These are phyloP conservation scores for Arabidopsis hybrid DNA, from an alignment of 441 rosid species.

Conservation along the genomic window DNA sequence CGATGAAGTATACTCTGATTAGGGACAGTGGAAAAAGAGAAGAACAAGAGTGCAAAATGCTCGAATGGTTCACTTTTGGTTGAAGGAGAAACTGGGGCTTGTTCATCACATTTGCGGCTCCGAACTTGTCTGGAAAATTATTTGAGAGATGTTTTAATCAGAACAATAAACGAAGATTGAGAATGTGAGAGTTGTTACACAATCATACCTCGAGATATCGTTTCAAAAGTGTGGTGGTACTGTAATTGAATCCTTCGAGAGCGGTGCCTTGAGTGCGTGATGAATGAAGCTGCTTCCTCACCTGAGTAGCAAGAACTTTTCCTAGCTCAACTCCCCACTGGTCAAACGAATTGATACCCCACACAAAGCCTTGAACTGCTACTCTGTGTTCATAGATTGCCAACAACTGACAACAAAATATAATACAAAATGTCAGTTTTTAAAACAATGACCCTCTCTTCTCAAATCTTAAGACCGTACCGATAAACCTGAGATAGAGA, in stretches of 20 bases:
- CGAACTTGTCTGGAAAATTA: conserved; percentile 27
- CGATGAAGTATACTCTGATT: conserved; percentile 1
- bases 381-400: conserved; percentile 95
- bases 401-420: conserved; percentile 62
- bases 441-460: conserved; percentile 8
- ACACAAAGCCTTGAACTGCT: conserved; percentile 90
- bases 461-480: not conserved
- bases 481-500: conserved; percentile 14
- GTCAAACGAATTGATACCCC: conserved; percentile 97
- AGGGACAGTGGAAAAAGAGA: not conserved
- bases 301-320: conserved; percentile 95
- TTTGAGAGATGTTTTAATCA: not conserved
- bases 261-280: conserved; percentile 74
- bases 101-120: conserved; percentile 33
- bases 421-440: not conserved
- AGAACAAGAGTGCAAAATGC: conserved; percentile 20
- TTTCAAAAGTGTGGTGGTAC: conserved; percentile 74
- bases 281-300: conserved; percentile 84
- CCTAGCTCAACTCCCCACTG: conserved; percentile 99
- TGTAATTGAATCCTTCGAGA: conserved; percentile 80
- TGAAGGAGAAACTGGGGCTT: conserved; percentile 7
- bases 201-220: conserved; percentile 73
- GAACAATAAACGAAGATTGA: not conserved
- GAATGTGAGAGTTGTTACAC: not conserved
- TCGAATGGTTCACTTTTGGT: not conserved